phyloP scores from a whole-genome alignment of 1,284 basidiomycete species.

The Kwoniella shivajii region DNA sequence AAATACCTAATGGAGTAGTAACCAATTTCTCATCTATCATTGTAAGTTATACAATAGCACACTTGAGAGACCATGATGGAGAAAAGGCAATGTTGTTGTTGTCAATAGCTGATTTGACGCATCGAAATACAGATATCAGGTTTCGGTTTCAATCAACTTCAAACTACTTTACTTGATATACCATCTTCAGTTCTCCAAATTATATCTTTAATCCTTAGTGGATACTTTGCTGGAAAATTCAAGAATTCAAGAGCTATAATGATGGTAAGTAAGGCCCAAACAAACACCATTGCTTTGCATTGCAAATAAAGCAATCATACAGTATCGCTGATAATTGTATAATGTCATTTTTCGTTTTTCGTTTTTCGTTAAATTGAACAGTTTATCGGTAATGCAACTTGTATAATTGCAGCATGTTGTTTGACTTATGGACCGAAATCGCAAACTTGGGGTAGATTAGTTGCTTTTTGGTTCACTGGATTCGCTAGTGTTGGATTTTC shows the following conservation, averaged over 20 bases:
- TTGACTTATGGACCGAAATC: conserved; percentile 20
- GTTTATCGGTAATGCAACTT: conserved; percentile 24
- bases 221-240: conserved; percentile 23
- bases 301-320: background rate
- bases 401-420: conserved; percentile 20
- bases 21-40: conserved; percentile 27
- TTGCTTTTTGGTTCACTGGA: conserved; percentile 29
- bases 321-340: background rate
- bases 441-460: conserved; percentile 23
- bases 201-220: conserved; percentile 14
- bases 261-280: conserved; percentile 16
- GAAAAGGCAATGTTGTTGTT: too few relatives aligned
- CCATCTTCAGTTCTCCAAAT: conserved; percentile 20
- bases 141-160: conserved; percentile 24
- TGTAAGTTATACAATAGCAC: too few relatives aligned
- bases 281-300: background rate
- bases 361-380: background rate
- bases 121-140: conserved; percentile 17
- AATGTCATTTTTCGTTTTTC: background rate
- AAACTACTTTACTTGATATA: conserved; percentile 30
- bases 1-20: conserved; percentile 29
- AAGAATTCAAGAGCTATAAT: conserved; percentile 26
- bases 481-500: conserved; percentile 28
- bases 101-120: too few relatives aligned
- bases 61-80: too few relatives aligned